Conservation (phyloP, 768 basidiomycete species). For the Grammothele lineata region DNA sequence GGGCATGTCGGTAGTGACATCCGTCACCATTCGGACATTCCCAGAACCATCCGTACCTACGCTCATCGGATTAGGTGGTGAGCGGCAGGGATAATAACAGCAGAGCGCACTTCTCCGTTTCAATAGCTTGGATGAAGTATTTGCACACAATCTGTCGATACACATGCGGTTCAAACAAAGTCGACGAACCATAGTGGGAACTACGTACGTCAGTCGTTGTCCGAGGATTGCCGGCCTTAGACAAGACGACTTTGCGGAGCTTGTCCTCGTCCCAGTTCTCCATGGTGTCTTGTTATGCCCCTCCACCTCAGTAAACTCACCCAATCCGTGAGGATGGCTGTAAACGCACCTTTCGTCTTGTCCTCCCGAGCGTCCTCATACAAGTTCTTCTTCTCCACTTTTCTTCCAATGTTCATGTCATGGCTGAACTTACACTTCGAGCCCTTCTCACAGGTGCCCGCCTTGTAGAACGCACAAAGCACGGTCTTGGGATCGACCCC, state of each 20-base stretch:
- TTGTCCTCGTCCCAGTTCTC: conserved; percentile 97
- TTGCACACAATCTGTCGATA: conserved; percentile 88
- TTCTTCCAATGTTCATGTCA: conserved; percentile 81
- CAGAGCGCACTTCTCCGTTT: conserved; percentile 72
- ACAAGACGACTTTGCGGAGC: conserved; percentile 78
- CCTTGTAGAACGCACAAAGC: conserved; percentile 89
- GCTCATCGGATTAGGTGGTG: conserved; percentile 18
- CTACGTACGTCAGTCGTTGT: conserved; percentile 84
- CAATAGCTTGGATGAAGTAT: conserved; percentile 94
- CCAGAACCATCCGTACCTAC: conserved; percentile 97
- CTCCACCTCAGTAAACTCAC: not conserved
- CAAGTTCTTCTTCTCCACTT: conserved; percentile 92
- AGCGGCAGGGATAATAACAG: not conserved
- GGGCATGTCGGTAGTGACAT: conserved; percentile 92
- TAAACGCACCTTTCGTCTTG: conserved; percentile 65
- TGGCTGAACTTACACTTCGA: conserved; percentile 97
- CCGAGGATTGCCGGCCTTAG: conserved; percentile 85
- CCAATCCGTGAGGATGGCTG: no score
- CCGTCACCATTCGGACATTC: conserved; percentile 84
- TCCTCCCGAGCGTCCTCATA: conserved; percentile 88
- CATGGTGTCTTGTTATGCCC: conserved; percentile 74
- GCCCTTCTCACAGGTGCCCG: conserved; percentile 91
- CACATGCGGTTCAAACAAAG: not conserved
- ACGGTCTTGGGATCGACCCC: conserved; percentile 97
- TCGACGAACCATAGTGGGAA: not conserved